These are phyloP conservation scores for Phytophthora litchii DNA, from an alignment of 352 stramenopile genomes.

Conservation along the genomic window DNA sequence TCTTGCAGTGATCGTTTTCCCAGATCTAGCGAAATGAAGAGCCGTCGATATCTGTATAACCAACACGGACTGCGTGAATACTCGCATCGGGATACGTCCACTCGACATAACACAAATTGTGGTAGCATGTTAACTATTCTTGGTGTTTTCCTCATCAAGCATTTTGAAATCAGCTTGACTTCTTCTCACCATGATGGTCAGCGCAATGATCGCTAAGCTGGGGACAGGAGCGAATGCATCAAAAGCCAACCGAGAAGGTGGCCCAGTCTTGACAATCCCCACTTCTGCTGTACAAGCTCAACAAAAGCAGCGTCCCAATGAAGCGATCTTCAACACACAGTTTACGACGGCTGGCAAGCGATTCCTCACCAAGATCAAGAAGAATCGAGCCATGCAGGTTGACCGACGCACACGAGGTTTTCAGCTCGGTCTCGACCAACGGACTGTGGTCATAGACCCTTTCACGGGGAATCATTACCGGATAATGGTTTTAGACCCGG, in stretches of 20 bases:
- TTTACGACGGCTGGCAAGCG: constrained; percentile 69
- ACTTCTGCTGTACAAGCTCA: neutral
- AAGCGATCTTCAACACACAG: constrained; percentile 84
- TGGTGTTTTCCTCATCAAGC: neutral
- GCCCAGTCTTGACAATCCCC: neutral
- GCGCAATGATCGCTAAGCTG: constrained; percentile 16
- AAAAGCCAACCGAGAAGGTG: constrained; percentile 9
- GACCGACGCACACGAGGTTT: constrained; percentile 72
- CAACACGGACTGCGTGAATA: no score
- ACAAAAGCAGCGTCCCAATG: constrained; percentile 43
- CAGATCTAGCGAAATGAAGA: constrained; percentile 9
- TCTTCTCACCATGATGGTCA: constrained; percentile 21
- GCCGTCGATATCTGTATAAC: constrained; percentile 5
- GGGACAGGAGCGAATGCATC: neutral
- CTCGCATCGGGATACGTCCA: no score
- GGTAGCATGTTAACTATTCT: neutral
- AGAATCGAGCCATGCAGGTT: constrained; percentile 78
- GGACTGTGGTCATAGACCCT: constrained; percentile 53
- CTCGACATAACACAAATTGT: no score
- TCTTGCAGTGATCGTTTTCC: constrained; percentile 1
- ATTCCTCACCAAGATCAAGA: constrained; percentile 78
- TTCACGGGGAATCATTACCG: constrained; percentile 68
- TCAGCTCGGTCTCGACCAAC: constrained; percentile 50
- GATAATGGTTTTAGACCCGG: constrained; percentile 67
- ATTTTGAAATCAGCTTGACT: constrained; percentile 7